Evolutionary conservation across 257 asterid genomes (phyloP).

Genomic region (Ehretia macrophylla): DNA sequence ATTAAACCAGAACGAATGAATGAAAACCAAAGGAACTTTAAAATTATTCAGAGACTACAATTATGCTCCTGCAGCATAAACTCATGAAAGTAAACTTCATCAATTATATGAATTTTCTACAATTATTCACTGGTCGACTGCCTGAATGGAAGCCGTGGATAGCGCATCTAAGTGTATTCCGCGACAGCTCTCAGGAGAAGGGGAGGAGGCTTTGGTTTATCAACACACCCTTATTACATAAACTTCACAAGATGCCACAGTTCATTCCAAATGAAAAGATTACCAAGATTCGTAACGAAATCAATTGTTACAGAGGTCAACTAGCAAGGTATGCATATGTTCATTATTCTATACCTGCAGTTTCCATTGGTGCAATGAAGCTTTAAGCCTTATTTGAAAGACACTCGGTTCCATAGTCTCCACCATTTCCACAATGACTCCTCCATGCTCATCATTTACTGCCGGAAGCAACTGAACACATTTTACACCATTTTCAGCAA

Average conservation of each 20-base stretch:
- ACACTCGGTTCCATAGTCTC: constrained; percentile 45
- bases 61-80: too few relatives aligned
- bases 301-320: background rate
- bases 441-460: constrained; percentile 56
- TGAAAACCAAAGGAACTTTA: background rate
- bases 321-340: background rate
- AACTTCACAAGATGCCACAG: background rate
- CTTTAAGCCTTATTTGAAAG: constrained; percentile 39
- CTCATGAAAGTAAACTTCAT: background rate
- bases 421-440: constrained; percentile 53
- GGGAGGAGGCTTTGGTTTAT: too few relatives aligned
- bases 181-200: too few relatives aligned
- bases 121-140: too few relatives aligned
- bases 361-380: constrained; percentile 55
- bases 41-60: background rate
- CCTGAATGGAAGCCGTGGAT: too few relatives aligned
- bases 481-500: constrained; percentile 27
- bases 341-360: constrained; percentile 40
- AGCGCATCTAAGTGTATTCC: too few relatives aligned
- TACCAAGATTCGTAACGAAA: too few relatives aligned
- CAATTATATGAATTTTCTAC: background rate
- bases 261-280: background rate
- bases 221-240: background rate
- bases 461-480: constrained; percentile 41
- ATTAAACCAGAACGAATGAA: too few relatives aligned